Base-by-base conservation (phyloP, 768 basidiomycete genomes). In the Paxillus ammoniavirescens region DNA sequence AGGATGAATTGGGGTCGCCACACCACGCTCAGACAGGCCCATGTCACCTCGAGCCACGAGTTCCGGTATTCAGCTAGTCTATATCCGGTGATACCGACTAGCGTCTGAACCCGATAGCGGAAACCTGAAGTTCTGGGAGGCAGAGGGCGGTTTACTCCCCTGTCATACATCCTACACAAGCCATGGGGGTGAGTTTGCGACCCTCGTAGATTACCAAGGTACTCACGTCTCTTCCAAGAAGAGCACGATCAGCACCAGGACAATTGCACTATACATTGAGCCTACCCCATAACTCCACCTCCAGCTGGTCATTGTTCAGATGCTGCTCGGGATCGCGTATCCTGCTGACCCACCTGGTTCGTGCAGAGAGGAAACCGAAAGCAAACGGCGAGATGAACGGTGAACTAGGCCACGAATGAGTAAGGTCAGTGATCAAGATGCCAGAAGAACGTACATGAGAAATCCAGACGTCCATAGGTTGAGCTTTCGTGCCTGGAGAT, bases 391-490 rank as follows among this genome's bases (percentile, higher is more conserved):
- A 68, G 46, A 68, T 47, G 38, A 70, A 68, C 5, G 67, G 54
- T n/a, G 58, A 62, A 30, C 60, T 54, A 73, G 2, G 70, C 61
- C 50, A 68, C 70, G 0, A 69, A 65, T 57, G 18, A 52, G 50
- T 49, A 2, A 35, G 1, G 58, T 63, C 1, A 65, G 52, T 60
- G 61, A 67, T 3, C 66, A 68, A 3, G 72, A 72, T 23, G 71
- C 17, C 7, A 4, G 9, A 82, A 60, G 72, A 83, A 83, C 9
- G 81, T 83, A 13, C 69, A 68, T 57, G 47, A 83, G 69, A 63
- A 80, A 80, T 1, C 80, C 81, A 54, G 77, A 71, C 0, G 81
- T 80, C 82, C 80, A 82, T 23, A 79, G 49, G 51, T 78, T 80
- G 23, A 80, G 67, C 67, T 78, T 80, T 23, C 76, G 70, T 4